These are phyloP conservation scores for Aspergillus tanneri DNA, from an alignment of 2,329 filamentous ascomycete species.

Conservation along the genomic window DNA sequence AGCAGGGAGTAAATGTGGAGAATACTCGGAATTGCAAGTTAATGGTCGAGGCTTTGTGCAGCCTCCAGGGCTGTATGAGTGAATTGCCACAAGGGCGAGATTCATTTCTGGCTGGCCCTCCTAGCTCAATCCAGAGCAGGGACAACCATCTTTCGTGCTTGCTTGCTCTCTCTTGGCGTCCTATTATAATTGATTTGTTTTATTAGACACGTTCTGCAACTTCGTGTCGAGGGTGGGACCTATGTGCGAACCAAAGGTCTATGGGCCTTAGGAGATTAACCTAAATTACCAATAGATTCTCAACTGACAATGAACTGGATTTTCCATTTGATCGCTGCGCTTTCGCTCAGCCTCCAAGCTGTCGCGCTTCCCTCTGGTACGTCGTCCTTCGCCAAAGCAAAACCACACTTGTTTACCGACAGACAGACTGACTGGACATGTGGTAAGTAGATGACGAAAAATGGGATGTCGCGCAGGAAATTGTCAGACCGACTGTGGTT, in stretches of 20 bases:
- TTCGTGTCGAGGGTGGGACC: too few relatives aligned
- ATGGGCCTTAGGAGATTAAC: too few relatives aligned
- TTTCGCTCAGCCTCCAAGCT: conserved; percentile 19
- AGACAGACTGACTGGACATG: conserved; percentile 19
- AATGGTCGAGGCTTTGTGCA: neutral
- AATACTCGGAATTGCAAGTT: neutral
- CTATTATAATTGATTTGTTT: too few relatives aligned
- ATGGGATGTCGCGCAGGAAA: conserved; percentile 38
- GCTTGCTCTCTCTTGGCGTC: neutral
- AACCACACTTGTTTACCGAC: neutral
- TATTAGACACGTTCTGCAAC: too few relatives aligned
- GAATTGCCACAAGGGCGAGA: neutral
- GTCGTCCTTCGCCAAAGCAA: neutral
- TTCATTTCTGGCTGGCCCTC: neutral
- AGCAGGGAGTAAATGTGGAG: neutral
- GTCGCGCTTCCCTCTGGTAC: conserved; percentile 27
- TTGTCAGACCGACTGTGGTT: conserved; percentile 49
- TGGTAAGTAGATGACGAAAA: conserved; percentile 22
- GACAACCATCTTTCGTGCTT: neutral
- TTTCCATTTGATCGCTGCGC: conserved; percentile 21
- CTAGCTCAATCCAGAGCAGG: neutral
- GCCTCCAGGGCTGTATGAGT: neutral
- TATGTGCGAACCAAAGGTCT: too few relatives aligned
- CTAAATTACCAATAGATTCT: neutral
- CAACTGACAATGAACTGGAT: conserved; percentile 18